These are phyloP conservation scores for Aphanoascus verrucosus DNA, from an alignment of 2,329 filamentous ascomycete genomes.

Conservation along the genomic window DNA sequence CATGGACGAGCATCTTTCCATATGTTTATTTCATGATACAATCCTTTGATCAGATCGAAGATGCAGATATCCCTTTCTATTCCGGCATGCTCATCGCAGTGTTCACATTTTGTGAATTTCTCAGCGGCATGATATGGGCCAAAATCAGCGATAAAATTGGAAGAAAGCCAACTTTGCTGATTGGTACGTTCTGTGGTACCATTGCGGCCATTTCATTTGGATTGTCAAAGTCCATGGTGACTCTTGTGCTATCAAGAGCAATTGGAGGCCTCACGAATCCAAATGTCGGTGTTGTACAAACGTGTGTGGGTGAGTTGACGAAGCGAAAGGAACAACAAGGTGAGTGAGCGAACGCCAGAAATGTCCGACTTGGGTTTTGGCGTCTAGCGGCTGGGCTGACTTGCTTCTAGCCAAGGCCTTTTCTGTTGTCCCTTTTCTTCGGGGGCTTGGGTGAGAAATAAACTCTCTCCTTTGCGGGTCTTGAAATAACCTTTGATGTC, in stretches of 20 bases:
- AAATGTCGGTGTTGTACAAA: slow-evolving; percentile 10
- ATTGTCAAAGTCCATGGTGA: background rate
- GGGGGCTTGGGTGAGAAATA: slow-evolving; percentile 9
- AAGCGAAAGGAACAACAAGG: slow-evolving; percentile 2
- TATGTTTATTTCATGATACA: slow-evolving; percentile 12
- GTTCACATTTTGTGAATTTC: slow-evolving; percentile 14
- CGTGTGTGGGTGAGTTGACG: slow-evolving; percentile 12
- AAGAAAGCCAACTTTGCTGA: slow-evolving; percentile 12
- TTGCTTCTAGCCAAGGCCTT: slow-evolving; percentile 10
- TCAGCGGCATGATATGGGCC: slow-evolving; percentile 10
- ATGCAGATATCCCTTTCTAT: slow-evolving; percentile 7
- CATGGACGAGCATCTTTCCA: slow-evolving; percentile 14
- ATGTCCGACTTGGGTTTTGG: background rate
- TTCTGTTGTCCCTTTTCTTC: slow-evolving; percentile 13
- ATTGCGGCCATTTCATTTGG: slow-evolving; percentile 10
- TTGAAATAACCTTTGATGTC: background rate
- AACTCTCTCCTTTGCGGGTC: background rate
- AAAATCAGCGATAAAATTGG: slow-evolving; percentile 12
- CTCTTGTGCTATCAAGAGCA: slow-evolving; percentile 4
- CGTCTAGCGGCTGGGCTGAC: no score
- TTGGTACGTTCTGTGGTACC: slow-evolving; percentile 6
- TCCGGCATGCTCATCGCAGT: slow-evolving; percentile 6
- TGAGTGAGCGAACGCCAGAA: no score
- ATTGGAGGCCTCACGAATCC: slow-evolving; percentile 13
- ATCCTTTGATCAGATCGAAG: slow-evolving; percentile 3